Conservation (phyloP, 257 asterid species). For the Primulina huaijiensis region DNA sequence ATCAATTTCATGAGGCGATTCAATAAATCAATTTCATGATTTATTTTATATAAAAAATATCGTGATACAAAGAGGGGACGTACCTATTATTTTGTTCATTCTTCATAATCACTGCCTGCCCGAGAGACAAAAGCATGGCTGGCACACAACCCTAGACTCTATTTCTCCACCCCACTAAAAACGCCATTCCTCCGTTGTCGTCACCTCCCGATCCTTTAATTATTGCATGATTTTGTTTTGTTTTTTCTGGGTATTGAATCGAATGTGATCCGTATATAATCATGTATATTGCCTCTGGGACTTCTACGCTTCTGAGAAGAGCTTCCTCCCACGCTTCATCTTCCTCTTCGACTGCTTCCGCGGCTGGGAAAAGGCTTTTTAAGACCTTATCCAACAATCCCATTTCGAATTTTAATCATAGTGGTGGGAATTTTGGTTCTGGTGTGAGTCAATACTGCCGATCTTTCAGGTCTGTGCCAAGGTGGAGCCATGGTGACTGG, state of each 20-base stretch:
- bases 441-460: conserved; percentile 36
- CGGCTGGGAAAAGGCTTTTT: conserved; percentile 30
- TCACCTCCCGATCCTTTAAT: not conserved
- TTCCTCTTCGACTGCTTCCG: conserved; percentile 26
- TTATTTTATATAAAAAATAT: no score
- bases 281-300: conserved; percentile 61
- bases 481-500: conserved; percentile 98
- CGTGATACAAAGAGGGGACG: no score
- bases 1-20: no score
- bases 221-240: not conserved
- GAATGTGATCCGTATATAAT: not conserved
- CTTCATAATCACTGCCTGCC: not conserved
- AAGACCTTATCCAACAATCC: conserved; percentile 40
- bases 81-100: no score
- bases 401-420: conserved; percentile 20
- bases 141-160: conserved; percentile 1
- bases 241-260: not conserved
- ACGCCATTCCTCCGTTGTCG: not conserved
- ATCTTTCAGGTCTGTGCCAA: conserved; percentile 48
- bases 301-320: conserved; percentile 53
- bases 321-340: conserved; percentile 37
- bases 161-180: not conserved
- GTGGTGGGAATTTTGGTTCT: conserved; percentile 1
- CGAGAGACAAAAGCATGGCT: not conserved
- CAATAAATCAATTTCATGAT: no score